Evolutionary conservation across 2,329 filamentous ascomycete genomes (phyloP).

Genomic region (Lanzia echinophila): DNA sequence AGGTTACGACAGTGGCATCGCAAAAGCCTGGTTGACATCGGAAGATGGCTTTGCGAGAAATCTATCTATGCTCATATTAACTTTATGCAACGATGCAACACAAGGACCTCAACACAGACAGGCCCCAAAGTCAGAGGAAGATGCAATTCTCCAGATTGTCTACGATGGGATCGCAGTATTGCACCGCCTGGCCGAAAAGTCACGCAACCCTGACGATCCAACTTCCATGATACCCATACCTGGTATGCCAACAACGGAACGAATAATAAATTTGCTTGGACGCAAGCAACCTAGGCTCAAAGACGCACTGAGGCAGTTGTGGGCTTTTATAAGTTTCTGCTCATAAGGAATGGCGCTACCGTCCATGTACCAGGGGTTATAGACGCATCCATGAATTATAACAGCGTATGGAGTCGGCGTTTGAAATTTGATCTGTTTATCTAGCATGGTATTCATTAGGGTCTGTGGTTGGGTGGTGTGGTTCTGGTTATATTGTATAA

Average conservation of each 20-base stretch:
- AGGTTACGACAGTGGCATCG: constrained; percentile 63
- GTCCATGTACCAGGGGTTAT: constrained; percentile 26
- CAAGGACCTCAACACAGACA: constrained; percentile 37
- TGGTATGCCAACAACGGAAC: constrained; percentile 60
- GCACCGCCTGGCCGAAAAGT: constrained; percentile 63
- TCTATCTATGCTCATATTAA: constrained; percentile 66
- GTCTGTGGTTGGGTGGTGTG: constrained; percentile 16
- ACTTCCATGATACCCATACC: constrained; percentile 48
- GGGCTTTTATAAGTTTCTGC: constrained; percentile 53
- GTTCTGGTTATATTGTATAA: constrained; percentile 20
- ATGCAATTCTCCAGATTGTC: constrained; percentile 45
- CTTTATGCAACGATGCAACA: constrained; percentile 54
- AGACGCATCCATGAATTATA: constrained; percentile 27
- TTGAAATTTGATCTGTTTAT: constrained; percentile 17
- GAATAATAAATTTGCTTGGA: constrained; percentile 58
- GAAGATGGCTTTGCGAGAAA: constrained; percentile 79
- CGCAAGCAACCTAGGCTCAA: constrained; percentile 57
- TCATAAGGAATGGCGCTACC: constrained; percentile 27
- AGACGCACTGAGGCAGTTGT: constrained; percentile 62
- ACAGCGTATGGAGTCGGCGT: constrained; percentile 28
- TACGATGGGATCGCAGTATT: constrained; percentile 62
- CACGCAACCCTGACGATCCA: constrained; percentile 47
- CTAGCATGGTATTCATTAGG: constrained; percentile 17
- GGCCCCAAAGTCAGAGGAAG: constrained; percentile 27
- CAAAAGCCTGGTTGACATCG: constrained; percentile 74